phyloP scores from a whole-genome alignment of 768 basidiomycete genomes.

The Auricularia cornea region DNA sequence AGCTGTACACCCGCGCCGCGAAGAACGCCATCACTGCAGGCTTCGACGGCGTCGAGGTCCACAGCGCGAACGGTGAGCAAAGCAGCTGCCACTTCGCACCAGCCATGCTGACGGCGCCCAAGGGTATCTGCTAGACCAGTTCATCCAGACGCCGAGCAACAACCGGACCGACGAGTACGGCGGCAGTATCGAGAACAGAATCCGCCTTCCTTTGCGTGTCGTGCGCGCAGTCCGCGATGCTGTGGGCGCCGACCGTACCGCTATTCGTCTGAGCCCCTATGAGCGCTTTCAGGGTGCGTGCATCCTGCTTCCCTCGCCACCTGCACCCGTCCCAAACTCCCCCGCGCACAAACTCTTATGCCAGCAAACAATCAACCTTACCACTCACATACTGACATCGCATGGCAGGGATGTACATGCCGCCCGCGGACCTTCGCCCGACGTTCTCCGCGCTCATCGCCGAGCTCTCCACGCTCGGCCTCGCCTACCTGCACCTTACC shows the following conservation, averaged over 20 bases:
- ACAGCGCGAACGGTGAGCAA: constrained; percentile 15
- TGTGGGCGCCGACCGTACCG: constrained; percentile 47
- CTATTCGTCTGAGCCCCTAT: constrained; percentile 45
- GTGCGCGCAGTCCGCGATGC: constrained; percentile 41
- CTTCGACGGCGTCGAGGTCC: constrained; percentile 57
- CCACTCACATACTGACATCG: neutral
- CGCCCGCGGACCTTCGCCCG: neutral
- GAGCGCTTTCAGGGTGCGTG: neutral
- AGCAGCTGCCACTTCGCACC: constrained; percentile 12
- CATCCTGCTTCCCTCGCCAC: neutral
- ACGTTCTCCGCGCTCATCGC: constrained; percentile 12
- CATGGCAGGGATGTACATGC: constrained; percentile 1
- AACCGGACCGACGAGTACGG: constrained; percentile 58
- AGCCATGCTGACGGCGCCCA: too few species aligned
- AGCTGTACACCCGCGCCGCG: constrained; percentile 45
- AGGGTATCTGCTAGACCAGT: constrained; percentile 42
- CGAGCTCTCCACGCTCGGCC: constrained; percentile 14
- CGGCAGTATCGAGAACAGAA: constrained; percentile 53
- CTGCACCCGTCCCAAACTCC: constrained; percentile 1
- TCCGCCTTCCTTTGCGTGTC: constrained; percentile 48
- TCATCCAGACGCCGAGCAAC: constrained; percentile 51
- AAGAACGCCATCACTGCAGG: constrained; percentile 42
- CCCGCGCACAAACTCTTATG: too few species aligned
- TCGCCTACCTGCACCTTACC: constrained; percentile 25
- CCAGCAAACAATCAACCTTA: too few species aligned